These are phyloP conservation scores for Cyclotella distinguenda DNA, from an alignment of 108 stramenopile species.

Conservation along the genomic window DNA sequence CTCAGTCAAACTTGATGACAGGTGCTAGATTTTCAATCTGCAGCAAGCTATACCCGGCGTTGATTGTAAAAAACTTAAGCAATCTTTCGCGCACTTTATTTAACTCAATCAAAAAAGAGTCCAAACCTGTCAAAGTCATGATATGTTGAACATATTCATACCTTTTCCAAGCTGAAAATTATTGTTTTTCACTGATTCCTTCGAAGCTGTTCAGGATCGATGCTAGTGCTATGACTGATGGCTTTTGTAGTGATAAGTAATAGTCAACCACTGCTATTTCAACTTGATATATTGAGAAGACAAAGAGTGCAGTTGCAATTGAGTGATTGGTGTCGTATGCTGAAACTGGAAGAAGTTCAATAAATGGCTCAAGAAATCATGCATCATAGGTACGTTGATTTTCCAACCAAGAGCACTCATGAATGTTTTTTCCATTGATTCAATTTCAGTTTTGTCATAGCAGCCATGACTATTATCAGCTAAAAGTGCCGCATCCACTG, in stretches of 20 bases:
- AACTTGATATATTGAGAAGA: conserved; percentile 37
- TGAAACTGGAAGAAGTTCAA: conserved; percentile 17
- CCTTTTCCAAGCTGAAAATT: conserved; percentile 5
- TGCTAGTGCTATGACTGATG: conserved; percentile 38
- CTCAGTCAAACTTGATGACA: neutral
- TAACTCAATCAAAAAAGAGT: conserved; percentile 9
- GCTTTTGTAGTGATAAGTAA: conserved; percentile 12
- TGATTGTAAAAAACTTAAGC: conserved; percentile 8
- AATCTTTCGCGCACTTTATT: conserved; percentile 19
- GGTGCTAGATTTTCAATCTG: conserved; percentile 25
- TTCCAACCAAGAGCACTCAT: conserved; percentile 45
- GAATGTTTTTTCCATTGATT: conserved; percentile 53
- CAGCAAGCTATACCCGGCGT: conserved; percentile 11
- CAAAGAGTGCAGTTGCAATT: conserved; percentile 11
- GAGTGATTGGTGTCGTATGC: conserved; percentile 4
- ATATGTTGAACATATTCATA: conserved; percentile 6
- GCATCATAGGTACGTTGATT: conserved; percentile 37
- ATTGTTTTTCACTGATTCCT: conserved; percentile 16
- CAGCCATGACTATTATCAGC: conserved; percentile 60
- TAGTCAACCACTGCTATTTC: conserved; percentile 38
- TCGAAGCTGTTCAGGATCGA: conserved; percentile 41
- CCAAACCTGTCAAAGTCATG: conserved; percentile 9
- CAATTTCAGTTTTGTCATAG: conserved; percentile 48
- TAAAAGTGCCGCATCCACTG: conserved; percentile 52
- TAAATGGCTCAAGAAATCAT: conserved; percentile 34